Conservation (phyloP, 768 basidiomycete genomes). For the Melanogaster broomeanus region DNA sequence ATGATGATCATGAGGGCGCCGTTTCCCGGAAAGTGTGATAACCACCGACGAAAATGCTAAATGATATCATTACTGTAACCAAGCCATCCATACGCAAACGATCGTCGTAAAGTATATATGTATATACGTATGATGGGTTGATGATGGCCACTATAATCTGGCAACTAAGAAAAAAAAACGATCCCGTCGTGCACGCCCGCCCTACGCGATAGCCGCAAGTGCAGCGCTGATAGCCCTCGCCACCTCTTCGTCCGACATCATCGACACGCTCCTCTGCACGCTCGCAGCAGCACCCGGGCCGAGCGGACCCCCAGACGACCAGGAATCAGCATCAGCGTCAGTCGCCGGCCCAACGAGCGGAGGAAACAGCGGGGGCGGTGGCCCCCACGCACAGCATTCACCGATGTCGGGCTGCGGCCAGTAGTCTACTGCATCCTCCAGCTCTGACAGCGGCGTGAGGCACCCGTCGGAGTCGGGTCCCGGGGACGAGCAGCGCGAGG, state of each 20-base stretch:
- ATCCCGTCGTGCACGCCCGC: too few relatives aligned
- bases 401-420: conserved; percentile 37
- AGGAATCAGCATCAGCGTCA: background rate
- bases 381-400: conserved; percentile 29
- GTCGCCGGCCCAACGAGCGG: background rate
- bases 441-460: conserved; percentile 9
- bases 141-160: too few relatives aligned
- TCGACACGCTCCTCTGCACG: background rate
- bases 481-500: conserved; percentile 13
- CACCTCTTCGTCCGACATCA: conserved; percentile 23
- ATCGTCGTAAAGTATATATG: too few relatives aligned
- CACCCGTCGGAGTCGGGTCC: conserved; percentile 11
- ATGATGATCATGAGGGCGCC: too few relatives aligned
- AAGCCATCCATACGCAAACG: too few relatives aligned
- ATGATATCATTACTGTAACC: too few relatives aligned
- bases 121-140: too few relatives aligned
- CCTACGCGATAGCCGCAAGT: conserved; percentile 13
- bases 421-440: conserved; percentile 5
- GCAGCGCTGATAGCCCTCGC: conserved; percentile 24
- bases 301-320: background rate
- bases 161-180: too few relatives aligned
- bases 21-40: too few relatives aligned
- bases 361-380: conserved; percentile 1
- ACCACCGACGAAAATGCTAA: too few relatives aligned
- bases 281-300: background rate